Base-by-base conservation (phyloP, 176 grass and related monocot genomes). In the Pontederia crassipes region DNA sequence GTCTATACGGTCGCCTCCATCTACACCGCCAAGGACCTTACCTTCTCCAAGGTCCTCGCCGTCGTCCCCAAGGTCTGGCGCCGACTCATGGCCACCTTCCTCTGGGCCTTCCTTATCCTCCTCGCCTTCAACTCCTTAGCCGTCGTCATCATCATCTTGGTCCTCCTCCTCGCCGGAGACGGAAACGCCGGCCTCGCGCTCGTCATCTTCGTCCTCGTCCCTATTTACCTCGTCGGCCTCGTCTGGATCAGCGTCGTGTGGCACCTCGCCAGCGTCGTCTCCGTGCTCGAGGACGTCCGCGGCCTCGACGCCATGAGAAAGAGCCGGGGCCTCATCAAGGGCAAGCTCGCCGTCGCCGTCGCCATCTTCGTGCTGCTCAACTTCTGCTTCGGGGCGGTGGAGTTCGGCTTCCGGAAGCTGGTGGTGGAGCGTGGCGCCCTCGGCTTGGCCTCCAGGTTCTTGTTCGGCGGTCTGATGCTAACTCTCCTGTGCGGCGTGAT, bases 21-120 rank as follows among this genome's bases (percentile, higher is more conserved):
- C 72, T 97, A 97, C 82, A 83, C 93, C 59, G 76, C 79, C 54
- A 90, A 90, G 69, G 81, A 78, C 2, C 87, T 97, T 68, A 26
- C 87, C 74, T 91, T 97, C 87, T 78, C 87, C 2, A 26, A 77
- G 2, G 93, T 97, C 2, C 75, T 97, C 59, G 78, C 84, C 65
- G 93, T 97, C 27, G 93, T 97, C 16, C 93, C 93, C 0, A 82
- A 82, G 73, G 93, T 97, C 49, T 97, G 93, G 93, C 69, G 87
- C 8, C 65, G 87, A 17, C 83, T 97, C 52, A 85, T 86, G 9
- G 80, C 61, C 17, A 96, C 91, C 49, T 97, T 90, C 72, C 73
- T 97, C 58, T 66, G 83, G 50, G 92, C 93, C 45, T 97, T 91
- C 79, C 59, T 72, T n/a, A 52, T 97, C 15, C 84, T 97, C 72